phyloP scores from a whole-genome alignment of 2,329 filamentous ascomycete species.

The Ascochyta clinopodiicola region DNA sequence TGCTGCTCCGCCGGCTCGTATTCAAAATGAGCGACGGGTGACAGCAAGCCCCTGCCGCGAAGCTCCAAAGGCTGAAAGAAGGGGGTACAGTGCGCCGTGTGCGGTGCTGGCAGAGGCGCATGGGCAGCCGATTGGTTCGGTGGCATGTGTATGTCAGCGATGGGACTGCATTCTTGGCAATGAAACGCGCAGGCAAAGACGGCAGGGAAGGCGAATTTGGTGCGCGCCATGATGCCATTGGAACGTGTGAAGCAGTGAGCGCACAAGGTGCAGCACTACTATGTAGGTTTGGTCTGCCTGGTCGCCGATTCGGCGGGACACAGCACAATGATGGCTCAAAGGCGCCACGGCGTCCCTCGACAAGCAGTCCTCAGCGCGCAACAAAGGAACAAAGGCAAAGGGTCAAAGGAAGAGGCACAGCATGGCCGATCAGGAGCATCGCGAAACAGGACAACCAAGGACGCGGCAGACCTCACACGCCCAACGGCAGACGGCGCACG shows the following conservation, averaged over 20 bases:
- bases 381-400: slow-evolving; percentile 14
- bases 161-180: slow-evolving; percentile 20
- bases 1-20: slow-evolving; percentile 14
- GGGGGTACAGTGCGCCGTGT: slow-evolving; percentile 1
- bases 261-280: slow-evolving; percentile 4
- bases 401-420: background rate
- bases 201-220: slow-evolving; percentile 17
- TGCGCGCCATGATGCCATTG: slow-evolving; percentile 17
- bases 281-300: background rate
- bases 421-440: slow-evolving; percentile 16
- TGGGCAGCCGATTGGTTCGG: slow-evolving; percentile 13
- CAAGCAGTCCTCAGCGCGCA: background rate
- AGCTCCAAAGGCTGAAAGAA: background rate
- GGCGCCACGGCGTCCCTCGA: slow-evolving; percentile 1
- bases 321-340: slow-evolving; percentile 1
- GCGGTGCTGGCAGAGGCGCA: slow-evolving; percentile 11
- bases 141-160: slow-evolving; percentile 6
- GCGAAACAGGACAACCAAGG: slow-evolving; percentile 26
- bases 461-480: slow-evolving; percentile 24
- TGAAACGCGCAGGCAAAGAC: slow-evolving; percentile 16
- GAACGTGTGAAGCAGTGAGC: slow-evolving; percentile 17
- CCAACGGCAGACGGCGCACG: slow-evolving; percentile 29
- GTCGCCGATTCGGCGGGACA: background rate
- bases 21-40: slow-evolving; percentile 14
- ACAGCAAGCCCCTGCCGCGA: slow-evolving; percentile 24